phyloP scores from a whole-genome alignment of 1,284 basidiomycete genomes.

The Dichomitus squalens region DNA sequence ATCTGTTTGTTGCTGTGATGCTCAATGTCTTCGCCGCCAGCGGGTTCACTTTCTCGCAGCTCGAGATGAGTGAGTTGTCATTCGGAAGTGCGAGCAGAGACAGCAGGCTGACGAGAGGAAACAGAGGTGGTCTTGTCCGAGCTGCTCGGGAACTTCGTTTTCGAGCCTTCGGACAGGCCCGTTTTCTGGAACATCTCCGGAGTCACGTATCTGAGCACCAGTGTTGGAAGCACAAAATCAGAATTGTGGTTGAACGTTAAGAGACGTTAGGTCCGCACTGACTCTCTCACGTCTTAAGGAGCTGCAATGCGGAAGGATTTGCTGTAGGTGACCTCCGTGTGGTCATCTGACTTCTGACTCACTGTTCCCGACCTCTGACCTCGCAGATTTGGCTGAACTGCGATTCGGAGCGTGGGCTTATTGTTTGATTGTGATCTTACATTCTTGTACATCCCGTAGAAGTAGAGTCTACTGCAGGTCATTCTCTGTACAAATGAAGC shows the following conservation, averaged over 20 bases:
- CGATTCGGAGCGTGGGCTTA: too few species aligned
- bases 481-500: too few species aligned
- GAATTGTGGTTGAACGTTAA: constrained; percentile 22
- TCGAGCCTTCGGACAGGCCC: constrained; percentile 12
- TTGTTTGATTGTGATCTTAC: too few species aligned
- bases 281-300: too few species aligned
- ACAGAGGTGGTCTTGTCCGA: constrained; percentile 18
- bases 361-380: too few species aligned
- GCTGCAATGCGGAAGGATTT: background rate
- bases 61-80: constrained; percentile 37
- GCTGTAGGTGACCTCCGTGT: background rate
- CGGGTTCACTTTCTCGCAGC: constrained; percentile 35
- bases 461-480: too few species aligned
- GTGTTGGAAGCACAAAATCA: constrained; percentile 19
- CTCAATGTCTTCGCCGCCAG: constrained; percentile 14
- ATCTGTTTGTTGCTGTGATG: background rate
- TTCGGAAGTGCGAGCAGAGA: too few species aligned
- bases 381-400: too few species aligned
- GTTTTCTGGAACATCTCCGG: constrained; percentile 20
- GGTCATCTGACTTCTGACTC: too few species aligned
- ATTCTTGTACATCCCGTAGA: too few species aligned
- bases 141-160: constrained; percentile 14
- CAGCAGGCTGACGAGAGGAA: background rate
- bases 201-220: constrained; percentile 23
- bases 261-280: background rate